Base-by-base conservation (phyloP, 306 rosid genomes). In the Prunus salicina region DNA sequence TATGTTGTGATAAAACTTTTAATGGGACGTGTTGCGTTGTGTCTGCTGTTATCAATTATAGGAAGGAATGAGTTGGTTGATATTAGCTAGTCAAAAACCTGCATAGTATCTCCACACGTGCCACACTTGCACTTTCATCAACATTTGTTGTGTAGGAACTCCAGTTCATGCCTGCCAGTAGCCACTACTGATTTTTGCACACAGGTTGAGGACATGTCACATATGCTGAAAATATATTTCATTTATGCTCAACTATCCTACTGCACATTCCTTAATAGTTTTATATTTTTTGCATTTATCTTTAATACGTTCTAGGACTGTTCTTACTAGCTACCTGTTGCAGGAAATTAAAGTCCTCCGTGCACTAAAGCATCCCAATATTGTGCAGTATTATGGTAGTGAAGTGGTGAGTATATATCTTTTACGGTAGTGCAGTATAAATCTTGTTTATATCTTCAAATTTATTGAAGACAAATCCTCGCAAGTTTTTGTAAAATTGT, bases 261-360 rank as follows among this genome's bases (percentile, higher is more conserved):
- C 55, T 71, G 20, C 34, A 28, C n/a, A 43, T 78, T 51, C 64
- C 28, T 13, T 64, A 16, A 2, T 63, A 50, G 52, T 24, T 64
- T 51, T 77, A 12, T 13, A 10, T 24, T 3, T 72, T 32, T 55
- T n/a, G 3, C 2, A 3, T 25, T 55, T 20, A n/a, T 70, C 32
- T 78, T 43, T 56, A 13, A 66, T 50, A 64, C 67, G 41, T 78
- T 38, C 69, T 49, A 46, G 8, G n/a, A 69, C 45, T 55, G 73
- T 69, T 71, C 83, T 82, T 62, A 74, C 69, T 67, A 46, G 15
- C 82, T 43, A 67, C 55, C 76, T 77, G 77, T 83, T 76, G 79
- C 95, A 94, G 98, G 98, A 94, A 90, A 89, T 94, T 81, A 86
- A 70, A 82, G 82, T 91, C 79, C 97, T 94, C 22, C 83, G 87